These are phyloP conservation scores for Aquilaria malaccensis DNA, from an alignment of 345 rosid species.

Conservation along the genomic window DNA sequence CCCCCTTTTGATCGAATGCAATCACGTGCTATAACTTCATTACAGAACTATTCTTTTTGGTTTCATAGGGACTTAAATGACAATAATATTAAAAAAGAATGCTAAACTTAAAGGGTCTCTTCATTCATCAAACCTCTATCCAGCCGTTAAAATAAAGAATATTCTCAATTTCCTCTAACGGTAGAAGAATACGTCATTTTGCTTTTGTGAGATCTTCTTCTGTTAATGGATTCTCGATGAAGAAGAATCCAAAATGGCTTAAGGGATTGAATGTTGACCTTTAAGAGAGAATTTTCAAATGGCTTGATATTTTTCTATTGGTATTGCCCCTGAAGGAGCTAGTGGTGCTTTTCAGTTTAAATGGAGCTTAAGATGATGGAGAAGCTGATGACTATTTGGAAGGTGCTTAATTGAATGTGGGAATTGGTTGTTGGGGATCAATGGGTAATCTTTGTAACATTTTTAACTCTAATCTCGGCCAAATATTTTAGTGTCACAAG, in stretches of 20 bases:
- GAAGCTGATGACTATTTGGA: slow-evolving; percentile 75
- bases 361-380: slow-evolving; percentile 18
- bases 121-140: slow-evolving; percentile 17
- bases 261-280: slow-evolving; percentile 32
- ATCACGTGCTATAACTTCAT: too few relatives aligned
- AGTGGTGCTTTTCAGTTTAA: slow-evolving; percentile 78
- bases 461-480: slow-evolving; percentile 40
- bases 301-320: slow-evolving; percentile 41
- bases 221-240: slow-evolving; percentile 48
- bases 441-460: slow-evolving; percentile 76
- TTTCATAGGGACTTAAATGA: too few relatives aligned
- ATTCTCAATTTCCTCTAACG: slow-evolving; percentile 7
- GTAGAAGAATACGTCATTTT: slow-evolving; percentile 7
- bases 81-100: too few relatives aligned
- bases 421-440: slow-evolving; percentile 74
- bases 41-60: too few relatives aligned
- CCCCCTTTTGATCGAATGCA: too few relatives aligned
- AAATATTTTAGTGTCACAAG: slow-evolving; percentile 25
- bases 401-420: slow-evolving; percentile 84
- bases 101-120: not conserved
- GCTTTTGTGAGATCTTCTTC: slow-evolving; percentile 32
- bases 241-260: slow-evolving; percentile 18
- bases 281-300: slow-evolving; percentile 36
- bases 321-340: slow-evolving; percentile 74
- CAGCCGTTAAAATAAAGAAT: slow-evolving; percentile 15